These are phyloP conservation scores for Senna siamea DNA, from an alignment of 306 rosid genomes.

Conservation along the genomic window DNA sequence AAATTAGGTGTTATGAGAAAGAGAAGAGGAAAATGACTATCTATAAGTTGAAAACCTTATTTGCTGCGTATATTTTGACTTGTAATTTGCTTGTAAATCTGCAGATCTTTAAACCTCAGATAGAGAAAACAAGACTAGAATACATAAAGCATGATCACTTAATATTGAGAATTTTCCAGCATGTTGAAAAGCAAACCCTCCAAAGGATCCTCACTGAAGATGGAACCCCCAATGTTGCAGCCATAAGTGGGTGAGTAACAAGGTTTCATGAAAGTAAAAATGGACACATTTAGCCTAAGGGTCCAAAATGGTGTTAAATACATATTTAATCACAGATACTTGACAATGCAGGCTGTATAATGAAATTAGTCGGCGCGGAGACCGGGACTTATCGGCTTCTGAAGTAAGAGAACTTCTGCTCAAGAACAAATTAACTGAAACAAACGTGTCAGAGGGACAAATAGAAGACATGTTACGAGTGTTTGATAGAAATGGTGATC, in stretches of 20 bases:
- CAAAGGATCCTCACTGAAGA: constrained; percentile 53
- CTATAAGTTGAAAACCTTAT: not conserved
- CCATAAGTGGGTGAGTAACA: constrained; percentile 51
- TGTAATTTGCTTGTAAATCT: constrained; percentile 9
- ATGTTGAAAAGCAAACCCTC: constrained; percentile 55
- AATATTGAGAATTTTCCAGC: constrained; percentile 52
- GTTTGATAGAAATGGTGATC: constrained; percentile 58
- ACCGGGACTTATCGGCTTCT: constrained; percentile 41
- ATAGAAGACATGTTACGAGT: constrained; percentile 47
- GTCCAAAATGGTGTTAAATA: not conserved
- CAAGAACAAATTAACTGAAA: constrained; percentile 38
- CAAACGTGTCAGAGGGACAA: constrained; percentile 43
- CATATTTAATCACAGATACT: not conserved
- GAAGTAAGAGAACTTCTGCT: constrained; percentile 49
- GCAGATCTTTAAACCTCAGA: constrained; percentile 54
- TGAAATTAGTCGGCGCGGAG: constrained; percentile 55
- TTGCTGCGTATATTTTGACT: not conserved
- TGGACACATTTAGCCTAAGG: not conserved
- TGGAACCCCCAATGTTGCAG: constrained; percentile 53
- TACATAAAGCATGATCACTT: constrained; percentile 50
- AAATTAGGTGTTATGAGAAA: not conserved
- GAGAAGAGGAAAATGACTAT: not conserved
- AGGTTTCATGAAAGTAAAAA: constrained; percentile 6
- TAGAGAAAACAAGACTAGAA: constrained; percentile 55
- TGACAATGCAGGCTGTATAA: constrained; percentile 48